These are phyloP conservation scores for Gloeopeniophorella convolvens DNA, from an alignment of 768 basidiomycete genomes.

Conservation along the genomic window DNA sequence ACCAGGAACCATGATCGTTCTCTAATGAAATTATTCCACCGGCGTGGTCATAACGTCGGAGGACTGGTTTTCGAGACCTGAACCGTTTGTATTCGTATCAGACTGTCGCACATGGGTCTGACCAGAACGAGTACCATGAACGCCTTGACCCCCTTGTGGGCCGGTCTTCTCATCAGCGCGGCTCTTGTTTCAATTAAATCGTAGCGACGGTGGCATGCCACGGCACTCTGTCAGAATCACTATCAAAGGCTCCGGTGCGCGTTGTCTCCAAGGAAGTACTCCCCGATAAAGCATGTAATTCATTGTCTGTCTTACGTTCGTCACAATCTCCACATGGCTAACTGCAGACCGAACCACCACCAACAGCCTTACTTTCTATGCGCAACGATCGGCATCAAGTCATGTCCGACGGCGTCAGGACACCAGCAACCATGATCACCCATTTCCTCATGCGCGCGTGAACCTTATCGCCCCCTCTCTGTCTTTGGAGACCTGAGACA, in stretches of 20 bases:
- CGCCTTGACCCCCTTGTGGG: too few relatives aligned
- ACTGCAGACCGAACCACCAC: slow-evolving; percentile 14
- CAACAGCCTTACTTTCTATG: too few relatives aligned
- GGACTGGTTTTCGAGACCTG: background rate
- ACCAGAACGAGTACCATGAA: background rate
- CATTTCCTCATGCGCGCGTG: background rate
- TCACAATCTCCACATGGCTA: background rate
- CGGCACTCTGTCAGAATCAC: background rate
- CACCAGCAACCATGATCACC: background rate
- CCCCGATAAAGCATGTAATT: background rate
- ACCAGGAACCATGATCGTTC: background rate
- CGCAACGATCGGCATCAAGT: background rate
- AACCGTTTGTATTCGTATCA: background rate
- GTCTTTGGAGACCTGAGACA: background rate
- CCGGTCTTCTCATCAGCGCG: too few relatives aligned
- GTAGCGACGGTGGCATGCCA: too few relatives aligned
- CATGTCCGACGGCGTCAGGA: background rate
- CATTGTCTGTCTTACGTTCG: background rate
- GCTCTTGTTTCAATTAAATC: too few relatives aligned
- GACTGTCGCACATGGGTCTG: background rate
- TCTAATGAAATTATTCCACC: background rate
- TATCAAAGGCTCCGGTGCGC: background rate
- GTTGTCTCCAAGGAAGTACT: slow-evolving; percentile 1
- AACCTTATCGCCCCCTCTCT: slow-evolving; percentile 2
- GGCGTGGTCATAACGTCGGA: background rate